phyloP scores from a whole-genome alignment of 2,329 filamentous ascomycete species.

The Chrysoporthe cubensis region DNA sequence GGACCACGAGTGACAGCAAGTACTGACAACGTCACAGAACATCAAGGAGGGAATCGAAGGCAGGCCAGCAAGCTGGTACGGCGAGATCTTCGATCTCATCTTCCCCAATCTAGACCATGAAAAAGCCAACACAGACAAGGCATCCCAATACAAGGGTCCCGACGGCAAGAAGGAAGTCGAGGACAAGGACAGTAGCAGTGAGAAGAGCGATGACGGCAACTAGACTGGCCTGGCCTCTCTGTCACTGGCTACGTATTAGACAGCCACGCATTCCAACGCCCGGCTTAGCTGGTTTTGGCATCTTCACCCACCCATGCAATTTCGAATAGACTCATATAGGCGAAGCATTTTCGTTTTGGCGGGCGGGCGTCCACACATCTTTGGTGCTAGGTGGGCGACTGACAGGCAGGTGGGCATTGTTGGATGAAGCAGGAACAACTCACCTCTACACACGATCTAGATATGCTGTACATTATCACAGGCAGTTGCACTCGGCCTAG shows the following conservation, averaged over 20 bases:
- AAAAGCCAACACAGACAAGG: constrained; percentile 75
- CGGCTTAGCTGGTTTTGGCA: neutral
- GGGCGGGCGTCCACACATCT: neutral
- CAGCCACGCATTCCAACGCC: neutral
- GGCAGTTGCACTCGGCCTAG: neutral
- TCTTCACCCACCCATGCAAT: neutral
- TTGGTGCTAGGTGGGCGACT: constrained; percentile 10
- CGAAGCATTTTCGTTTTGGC: neutral
- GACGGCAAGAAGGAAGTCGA: constrained; percentile 48
- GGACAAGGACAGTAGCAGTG: constrained; percentile 53
- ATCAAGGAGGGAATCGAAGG: constrained; percentile 97
- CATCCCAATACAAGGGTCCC: constrained; percentile 56
- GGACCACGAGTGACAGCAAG: neutral
- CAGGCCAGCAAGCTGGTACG: constrained; percentile 89
- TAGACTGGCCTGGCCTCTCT: neutral
- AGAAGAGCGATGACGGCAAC: constrained; percentile 51
- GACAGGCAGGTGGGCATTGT: neutral
- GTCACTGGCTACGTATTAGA: neutral
- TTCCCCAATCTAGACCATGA: constrained; percentile 80
- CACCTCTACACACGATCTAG: constrained; percentile 5
- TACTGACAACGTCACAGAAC: constrained; percentile 63
- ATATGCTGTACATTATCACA: constrained; percentile 5
- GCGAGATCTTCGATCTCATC: constrained; percentile 87
- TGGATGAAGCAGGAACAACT: constrained; percentile 11
- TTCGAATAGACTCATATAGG: constrained; percentile 1